Conservation (phyloP, 2,329 filamentous ascomycete species). For the Lachnellula hyalina region DNA sequence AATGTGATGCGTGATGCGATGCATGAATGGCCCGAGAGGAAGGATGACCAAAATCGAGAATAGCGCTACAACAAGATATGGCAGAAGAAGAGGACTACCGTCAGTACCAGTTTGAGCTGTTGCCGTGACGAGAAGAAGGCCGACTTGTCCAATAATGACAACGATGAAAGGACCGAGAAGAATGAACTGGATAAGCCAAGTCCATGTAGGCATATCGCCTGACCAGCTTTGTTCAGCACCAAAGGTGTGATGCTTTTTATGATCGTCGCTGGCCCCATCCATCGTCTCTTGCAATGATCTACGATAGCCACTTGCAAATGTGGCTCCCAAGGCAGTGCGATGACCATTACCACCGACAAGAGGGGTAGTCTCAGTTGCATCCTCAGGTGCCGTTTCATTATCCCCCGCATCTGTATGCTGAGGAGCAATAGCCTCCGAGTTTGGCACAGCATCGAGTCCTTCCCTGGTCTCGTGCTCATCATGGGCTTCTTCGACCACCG, state of each 20-base stretch:
- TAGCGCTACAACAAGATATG: slow-evolving; percentile 65
- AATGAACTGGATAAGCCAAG: slow-evolving; percentile 83
- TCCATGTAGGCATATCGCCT: slow-evolving; percentile 68
- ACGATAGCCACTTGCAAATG: slow-evolving; percentile 49
- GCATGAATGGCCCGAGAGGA: slow-evolving; percentile 77
- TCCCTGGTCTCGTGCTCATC: slow-evolving; percentile 43
- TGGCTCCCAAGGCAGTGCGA: slow-evolving; percentile 50
- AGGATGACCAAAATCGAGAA: slow-evolving; percentile 68
- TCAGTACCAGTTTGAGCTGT: slow-evolving; percentile 80
- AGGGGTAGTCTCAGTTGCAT: slow-evolving; percentile 49
- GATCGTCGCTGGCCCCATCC: slow-evolving; percentile 25
- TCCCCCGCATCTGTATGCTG: slow-evolving; percentile 25
- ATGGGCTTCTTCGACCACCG: slow-evolving; percentile 57
- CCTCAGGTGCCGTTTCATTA: slow-evolving; percentile 28
- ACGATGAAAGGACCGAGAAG: slow-evolving; percentile 73
- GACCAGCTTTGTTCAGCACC: slow-evolving; percentile 84
- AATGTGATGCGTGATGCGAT: slow-evolving; percentile 78
- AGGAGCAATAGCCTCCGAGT: slow-evolving; percentile 31
- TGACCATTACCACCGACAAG: slow-evolving; percentile 41
- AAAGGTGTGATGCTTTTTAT: slow-evolving; percentile 43
- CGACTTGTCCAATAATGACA: slow-evolving; percentile 71
- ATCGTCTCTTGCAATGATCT: slow-evolving; percentile 20
- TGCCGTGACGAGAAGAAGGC: slow-evolving; percentile 65
- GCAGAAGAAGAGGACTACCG: slow-evolving; percentile 64
- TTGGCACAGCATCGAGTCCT: slow-evolving; percentile 29